A percentile compares a stretch with the other conserved stretches of the same genome.
Conservation (phyloP, 352 stramenopile species). For the Phytophthora macrochlamydospora region DNA sequence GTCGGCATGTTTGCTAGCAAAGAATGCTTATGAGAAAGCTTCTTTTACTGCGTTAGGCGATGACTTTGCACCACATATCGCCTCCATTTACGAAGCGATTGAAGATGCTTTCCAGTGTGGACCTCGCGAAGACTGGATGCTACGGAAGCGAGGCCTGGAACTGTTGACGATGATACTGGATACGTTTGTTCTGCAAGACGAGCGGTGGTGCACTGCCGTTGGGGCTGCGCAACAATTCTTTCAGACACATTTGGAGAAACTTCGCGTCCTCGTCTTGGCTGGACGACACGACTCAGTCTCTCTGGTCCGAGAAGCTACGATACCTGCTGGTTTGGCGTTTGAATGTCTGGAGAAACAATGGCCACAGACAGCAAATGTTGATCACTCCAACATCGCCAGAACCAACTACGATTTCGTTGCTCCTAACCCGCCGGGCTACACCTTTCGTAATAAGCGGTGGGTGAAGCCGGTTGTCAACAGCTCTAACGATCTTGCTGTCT, state of each 20-base stretch:
- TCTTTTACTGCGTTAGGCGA: conserved; percentile 30
- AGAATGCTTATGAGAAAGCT: conserved; percentile 30
- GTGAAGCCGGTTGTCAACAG: conserved; percentile 7
- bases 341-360: conserved; percentile 45
- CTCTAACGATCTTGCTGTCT: neutral
- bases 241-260: conserved; percentile 37
- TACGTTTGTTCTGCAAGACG: conserved; percentile 41
- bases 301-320: conserved; percentile 55
- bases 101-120: conserved; percentile 61
- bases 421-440: conserved; percentile 18
- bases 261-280: conserved; percentile 46
- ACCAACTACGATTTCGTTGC: conserved; percentile 25
- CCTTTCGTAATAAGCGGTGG: conserved; percentile 13
- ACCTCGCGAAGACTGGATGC: conserved; percentile 56
- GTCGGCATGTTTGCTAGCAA: conserved; percentile 38
- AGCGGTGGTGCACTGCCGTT: conserved; percentile 16
- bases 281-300: conserved; percentile 60
- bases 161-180: conserved; percentile 56
- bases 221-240: conserved; percentile 30
- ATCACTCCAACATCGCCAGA: neutral
- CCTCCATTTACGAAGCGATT: conserved; percentile 58
- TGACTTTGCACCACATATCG: conserved; percentile 41
- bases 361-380: conserved; percentile 7
- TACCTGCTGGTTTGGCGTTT: conserved; percentile 43
- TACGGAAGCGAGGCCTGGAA: conserved; percentile 59